A percentile compares a stretch with the other conserved stretches of the same genome.
These are phyloP conservation scores for Stenocarpella maydis DNA, from an alignment of 2,329 filamentous ascomycete genomes.

Conservation along the genomic window DNA sequence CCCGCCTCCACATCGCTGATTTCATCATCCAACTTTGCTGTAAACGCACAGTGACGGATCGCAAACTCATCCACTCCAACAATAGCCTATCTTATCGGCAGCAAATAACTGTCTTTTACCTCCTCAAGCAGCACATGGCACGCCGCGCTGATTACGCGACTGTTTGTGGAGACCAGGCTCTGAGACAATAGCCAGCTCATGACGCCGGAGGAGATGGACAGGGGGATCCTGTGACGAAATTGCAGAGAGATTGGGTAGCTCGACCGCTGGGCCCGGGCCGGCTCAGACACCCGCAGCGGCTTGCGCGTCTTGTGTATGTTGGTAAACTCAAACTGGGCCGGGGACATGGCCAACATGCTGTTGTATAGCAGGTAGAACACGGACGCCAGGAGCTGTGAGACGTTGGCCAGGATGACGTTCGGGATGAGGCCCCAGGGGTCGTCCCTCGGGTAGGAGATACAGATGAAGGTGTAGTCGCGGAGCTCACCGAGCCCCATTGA, in stretches of 20 bases:
- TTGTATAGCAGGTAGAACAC: constrained; percentile 56
- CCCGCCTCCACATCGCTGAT: not conserved
- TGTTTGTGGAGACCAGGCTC: constrained; percentile 46
- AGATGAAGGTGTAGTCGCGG: constrained; percentile 42
- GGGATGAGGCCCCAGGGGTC: constrained; percentile 43
- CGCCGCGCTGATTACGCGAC: constrained; percentile 44
- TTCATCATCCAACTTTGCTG: not conserved
- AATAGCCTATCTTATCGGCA: constrained; percentile 40
- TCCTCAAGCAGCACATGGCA: constrained; percentile 41
- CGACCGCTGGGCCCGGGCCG: constrained; percentile 49
- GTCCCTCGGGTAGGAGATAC: constrained; percentile 38
- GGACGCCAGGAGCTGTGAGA: constrained; percentile 55
- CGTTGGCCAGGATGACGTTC: constrained; percentile 53
- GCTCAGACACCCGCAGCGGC: constrained; percentile 52
- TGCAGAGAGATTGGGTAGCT: constrained; percentile 56
- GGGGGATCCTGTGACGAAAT: constrained; percentile 51
- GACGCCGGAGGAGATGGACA: constrained; percentile 45
- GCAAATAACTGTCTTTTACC: constrained; percentile 37
- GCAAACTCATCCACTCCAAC: not conserved
- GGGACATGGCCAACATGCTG: constrained; percentile 54
- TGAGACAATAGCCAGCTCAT: constrained; percentile 60
- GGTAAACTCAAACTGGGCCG: constrained; percentile 56
- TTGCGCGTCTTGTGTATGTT: constrained; percentile 47
- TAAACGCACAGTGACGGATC: constrained; percentile 24
- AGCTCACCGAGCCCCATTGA: constrained; percentile 43